Base-by-base conservation (phyloP, 805 yeast species). In the Kodamaea kaohsiungensis region DNA sequence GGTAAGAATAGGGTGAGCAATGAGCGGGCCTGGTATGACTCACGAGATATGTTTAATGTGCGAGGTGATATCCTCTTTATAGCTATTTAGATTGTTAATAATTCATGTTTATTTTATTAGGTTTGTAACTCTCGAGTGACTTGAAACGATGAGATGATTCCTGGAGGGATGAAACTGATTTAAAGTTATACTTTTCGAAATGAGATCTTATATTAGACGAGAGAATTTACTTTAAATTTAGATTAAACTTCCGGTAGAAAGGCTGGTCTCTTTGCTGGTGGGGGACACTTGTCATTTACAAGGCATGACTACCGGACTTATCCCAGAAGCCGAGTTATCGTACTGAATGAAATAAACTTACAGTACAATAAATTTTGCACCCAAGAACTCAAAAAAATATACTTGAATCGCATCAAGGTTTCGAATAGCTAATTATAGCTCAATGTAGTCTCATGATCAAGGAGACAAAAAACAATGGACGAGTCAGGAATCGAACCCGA, bases 401-500 rank as follows among this genome's bases (percentile, higher is more conserved):
- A 22, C 6, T 6, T 22, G 25, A 22, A 4, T 4, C 25, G 39
- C 39, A 35, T 7, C 39, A 3, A 35, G 7, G 3, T 22, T 6
- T 22, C 25, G 25, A 6, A 4, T 4, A 4, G 19, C 17, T 13
- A 15, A 8, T 16, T 7, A 7, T 10, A 16, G 25, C 19, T 6
- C n/a, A 25, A 7, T 2, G 9, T 16, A 10, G 9, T 40, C 7
- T 6, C n/a, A n/a, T 6, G n/a, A 17, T 13, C 8, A 39, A n/a
- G 9, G 8, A 40, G 19, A 2, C 16, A 61, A 65, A 73, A 71
- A 68, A 54, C 56, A 70, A 55, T 82, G 87, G 87, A 83, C 87
- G 84, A 82, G 86, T 80, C 83, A 82, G 87, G 87, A 83, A 78
- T 83, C 84, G 87, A 82, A 82, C 86, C 87, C 83, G 83, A 82